A percentile compares a stretch with the other conserved stretches of the same genome.
Conservation (phyloP, 2,329 filamentous ascomycete genomes). For the Cladosporium sp. region DNA sequence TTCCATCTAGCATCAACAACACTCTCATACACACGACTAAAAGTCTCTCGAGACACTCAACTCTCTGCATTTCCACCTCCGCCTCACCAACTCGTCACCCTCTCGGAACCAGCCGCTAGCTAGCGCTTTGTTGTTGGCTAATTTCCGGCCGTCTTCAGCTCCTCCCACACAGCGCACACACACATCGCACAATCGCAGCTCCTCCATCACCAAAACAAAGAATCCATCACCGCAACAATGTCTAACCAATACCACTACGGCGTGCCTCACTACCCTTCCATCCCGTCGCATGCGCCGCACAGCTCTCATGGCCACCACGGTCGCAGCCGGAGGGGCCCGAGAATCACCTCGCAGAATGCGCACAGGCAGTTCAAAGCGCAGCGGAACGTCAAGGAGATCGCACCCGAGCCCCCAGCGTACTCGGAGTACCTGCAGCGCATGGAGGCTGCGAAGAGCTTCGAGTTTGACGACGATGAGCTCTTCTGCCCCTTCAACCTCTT, state of each 20-base stretch:
- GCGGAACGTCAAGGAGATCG: constrained; percentile 76
- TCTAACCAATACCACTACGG: constrained; percentile 52
- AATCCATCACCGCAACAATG: constrained; percentile 39
- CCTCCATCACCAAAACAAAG: constrained; percentile 20
- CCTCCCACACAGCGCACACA: constrained; percentile 18
- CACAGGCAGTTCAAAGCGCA: constrained; percentile 80
- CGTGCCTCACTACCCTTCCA: constrained; percentile 51
- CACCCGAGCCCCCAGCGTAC: constrained; percentile 74
- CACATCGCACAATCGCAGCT: constrained; percentile 19
- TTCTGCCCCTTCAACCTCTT: constrained; percentile 86
- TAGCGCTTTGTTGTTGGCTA: constrained; percentile 17
- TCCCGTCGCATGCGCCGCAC: constrained; percentile 56
- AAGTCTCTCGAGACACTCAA: constrained; percentile 17
- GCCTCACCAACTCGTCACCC: constrained; percentile 7
- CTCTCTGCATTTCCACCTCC: not conserved
- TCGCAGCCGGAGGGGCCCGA: constrained; percentile 80
- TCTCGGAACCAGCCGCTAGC: constrained; percentile 16
- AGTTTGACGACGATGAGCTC: constrained; percentile 92
- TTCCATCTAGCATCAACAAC: constrained; percentile 1
- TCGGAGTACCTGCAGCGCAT: constrained; percentile 82
- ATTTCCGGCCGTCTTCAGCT: constrained; percentile 21
- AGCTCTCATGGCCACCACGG: constrained; percentile 76
- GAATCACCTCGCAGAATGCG: constrained; percentile 78
- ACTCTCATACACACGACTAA: not conserved
- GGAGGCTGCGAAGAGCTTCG: constrained; percentile 89